phyloP scores from a whole-genome alignment of 2,329 filamentous ascomycete species.

The Elsinoe australis region DNA sequence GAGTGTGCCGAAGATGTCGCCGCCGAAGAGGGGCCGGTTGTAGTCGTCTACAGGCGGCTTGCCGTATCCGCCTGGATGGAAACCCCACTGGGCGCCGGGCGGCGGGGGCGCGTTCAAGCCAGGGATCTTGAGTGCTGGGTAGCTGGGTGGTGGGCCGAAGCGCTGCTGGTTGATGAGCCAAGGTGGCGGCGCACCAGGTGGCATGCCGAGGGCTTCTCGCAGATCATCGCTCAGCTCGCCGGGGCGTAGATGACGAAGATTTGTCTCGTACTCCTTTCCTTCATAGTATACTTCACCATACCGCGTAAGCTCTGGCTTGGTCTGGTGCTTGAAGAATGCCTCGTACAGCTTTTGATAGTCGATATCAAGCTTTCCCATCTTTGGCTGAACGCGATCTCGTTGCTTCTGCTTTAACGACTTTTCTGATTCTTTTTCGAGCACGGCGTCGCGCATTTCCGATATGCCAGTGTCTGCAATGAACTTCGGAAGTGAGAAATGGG shows the following conservation, averaged over 20 bases:
- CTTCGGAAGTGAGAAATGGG: constrained; percentile 82
- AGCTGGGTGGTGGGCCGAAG: constrained; percentile 85
- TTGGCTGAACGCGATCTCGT: constrained; percentile 84
- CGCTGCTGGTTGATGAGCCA: constrained; percentile 98
- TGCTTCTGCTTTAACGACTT: constrained; percentile 91
- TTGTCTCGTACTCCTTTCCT: constrained; percentile 95
- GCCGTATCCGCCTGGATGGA: constrained; percentile 89
- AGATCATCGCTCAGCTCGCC: constrained; percentile 84
- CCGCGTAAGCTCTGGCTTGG: constrained; percentile 84
- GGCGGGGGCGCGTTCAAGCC: constrained; percentile 91
- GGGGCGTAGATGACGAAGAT: constrained; percentile 79
- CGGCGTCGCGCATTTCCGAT: constrained; percentile 93
- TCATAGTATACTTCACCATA: constrained; percentile 99
- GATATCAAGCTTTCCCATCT: constrained; percentile 95
- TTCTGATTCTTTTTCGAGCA: constrained; percentile 89
- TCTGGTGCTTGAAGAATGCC: constrained; percentile 96
- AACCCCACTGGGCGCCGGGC: constrained; percentile 84
- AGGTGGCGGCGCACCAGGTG: constrained; percentile 82
- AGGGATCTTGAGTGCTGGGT: constrained; percentile 89
- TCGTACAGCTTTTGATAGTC: constrained; percentile 98
- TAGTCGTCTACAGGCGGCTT: constrained; percentile 93
- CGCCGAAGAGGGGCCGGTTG: constrained; percentile 83
- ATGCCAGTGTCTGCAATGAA: constrained; percentile 98
- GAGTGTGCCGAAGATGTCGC: constrained; percentile 83
- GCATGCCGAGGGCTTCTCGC: constrained; percentile 88